Conservation (phyloP, 108 stramenopile species). For the Mayamaea pseudoterrestris region DNA sequence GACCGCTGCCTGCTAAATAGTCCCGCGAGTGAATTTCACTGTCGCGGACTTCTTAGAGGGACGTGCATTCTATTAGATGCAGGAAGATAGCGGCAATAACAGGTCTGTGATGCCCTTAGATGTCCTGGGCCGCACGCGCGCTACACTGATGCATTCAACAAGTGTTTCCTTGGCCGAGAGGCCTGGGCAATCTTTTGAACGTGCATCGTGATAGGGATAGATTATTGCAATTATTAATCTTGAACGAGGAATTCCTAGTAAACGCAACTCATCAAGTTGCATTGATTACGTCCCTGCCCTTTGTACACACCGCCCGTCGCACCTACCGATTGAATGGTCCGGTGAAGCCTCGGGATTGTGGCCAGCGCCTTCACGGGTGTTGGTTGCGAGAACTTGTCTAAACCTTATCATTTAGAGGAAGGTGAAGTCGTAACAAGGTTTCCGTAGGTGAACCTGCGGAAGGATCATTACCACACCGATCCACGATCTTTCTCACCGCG, state of each 20-base stretch:
- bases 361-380: slow-evolving; percentile 53
- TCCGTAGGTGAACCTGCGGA: slow-evolving; percentile 99
- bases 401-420: slow-evolving; percentile 93
- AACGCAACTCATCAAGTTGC: slow-evolving; percentile 95
- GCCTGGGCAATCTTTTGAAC: slow-evolving; percentile 95
- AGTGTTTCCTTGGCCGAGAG: slow-evolving; percentile 86
- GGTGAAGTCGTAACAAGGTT: slow-evolving; percentile 99
- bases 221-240: slow-evolving; percentile 99
- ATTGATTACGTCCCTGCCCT: slow-evolving; percentile 36
- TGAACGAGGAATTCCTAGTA: slow-evolving; percentile 99
- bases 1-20: slow-evolving; percentile 97
- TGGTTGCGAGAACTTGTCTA: slow-evolving; percentile 67
- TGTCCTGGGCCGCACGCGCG: slow-evolving; percentile 98
- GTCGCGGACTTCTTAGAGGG: slow-evolving; percentile 89
- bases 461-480: slow-evolving; percentile 93
- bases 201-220: slow-evolving; percentile 98
- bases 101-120: slow-evolving; percentile 99
- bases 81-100: slow-evolving; percentile 97
- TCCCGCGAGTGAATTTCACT: slow-evolving; percentile 48
- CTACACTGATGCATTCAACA: slow-evolving; percentile 95
- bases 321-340: slow-evolving; percentile 98
- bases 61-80: slow-evolving; percentile 83
- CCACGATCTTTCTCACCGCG: slow-evolving; percentile 36
- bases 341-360: slow-evolving; percentile 93
- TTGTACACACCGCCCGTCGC: slow-evolving; percentile 99